Evolutionary conservation across 192 early-diverging fungal species (phyloP).

Genomic region (Radiomyces spectabilis): DNA sequence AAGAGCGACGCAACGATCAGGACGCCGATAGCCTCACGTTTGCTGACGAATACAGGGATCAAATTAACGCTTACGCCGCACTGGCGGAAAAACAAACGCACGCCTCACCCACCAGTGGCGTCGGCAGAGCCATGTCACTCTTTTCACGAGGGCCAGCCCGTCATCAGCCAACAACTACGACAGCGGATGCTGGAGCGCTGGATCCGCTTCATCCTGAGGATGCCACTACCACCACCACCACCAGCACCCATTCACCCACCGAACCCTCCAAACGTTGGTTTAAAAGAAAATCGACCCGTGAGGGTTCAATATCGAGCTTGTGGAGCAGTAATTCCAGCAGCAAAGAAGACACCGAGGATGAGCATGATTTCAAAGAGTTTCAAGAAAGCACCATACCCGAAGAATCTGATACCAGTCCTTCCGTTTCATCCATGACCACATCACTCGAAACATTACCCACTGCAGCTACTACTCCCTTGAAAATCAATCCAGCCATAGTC

Average conservation of each 20-base stretch:
- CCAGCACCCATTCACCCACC: neutral
- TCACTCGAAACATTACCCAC: too few species aligned
- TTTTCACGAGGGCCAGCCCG: neutral
- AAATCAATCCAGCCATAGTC: too few species aligned
- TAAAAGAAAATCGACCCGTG: neutral
- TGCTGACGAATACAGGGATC: conserved; percentile 6
- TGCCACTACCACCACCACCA: neutral
- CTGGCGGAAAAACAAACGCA: too few species aligned
- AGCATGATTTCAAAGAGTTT: too few species aligned
- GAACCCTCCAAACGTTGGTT: neutral
- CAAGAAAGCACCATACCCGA: too few species aligned
- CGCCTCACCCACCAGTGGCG: too few species aligned
- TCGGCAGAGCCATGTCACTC: neutral
- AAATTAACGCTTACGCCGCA: neutral
- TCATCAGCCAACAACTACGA: too few species aligned
- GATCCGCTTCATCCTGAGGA: conserved; percentile 5
- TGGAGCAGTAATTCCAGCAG: neutral
- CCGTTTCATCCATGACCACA: too few species aligned
- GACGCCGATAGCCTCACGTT: conserved; percentile 1
- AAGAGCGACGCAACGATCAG: conserved; percentile 8
- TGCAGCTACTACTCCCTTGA: too few species aligned
- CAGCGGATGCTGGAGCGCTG: neutral
- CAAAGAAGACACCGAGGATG: neutral
- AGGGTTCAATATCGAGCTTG: neutral
- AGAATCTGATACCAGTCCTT: too few species aligned